Percentiles rank a stretch among this genome's conserved stretches.
phyloP scores from a whole-genome alignment of 345 rosid species.

The Brassica cretica region DNA sequence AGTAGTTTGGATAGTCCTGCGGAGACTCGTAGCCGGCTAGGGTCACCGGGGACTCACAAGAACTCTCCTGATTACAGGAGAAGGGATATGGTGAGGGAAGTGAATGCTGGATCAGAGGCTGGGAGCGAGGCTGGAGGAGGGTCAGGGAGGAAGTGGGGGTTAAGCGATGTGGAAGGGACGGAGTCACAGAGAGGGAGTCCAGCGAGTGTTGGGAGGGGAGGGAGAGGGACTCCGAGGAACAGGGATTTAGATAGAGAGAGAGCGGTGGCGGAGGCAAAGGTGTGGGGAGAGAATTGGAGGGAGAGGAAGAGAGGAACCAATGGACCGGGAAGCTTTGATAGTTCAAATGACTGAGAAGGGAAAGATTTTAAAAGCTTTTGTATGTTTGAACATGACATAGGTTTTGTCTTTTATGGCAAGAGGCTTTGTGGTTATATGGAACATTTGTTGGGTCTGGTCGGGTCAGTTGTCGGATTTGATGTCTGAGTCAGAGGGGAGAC shows the following conservation, averaged over 20 bases:
- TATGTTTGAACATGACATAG: constrained; percentile 3
- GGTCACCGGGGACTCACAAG: constrained; percentile 72
- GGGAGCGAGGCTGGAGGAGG: constrained; percentile 69
- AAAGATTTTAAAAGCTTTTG: constrained; percentile 31
- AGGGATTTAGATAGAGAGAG: constrained; percentile 91
- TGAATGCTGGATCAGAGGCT: constrained; percentile 53
- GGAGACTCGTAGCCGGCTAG: constrained; percentile 54
- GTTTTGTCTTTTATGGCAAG: constrained; percentile 19
- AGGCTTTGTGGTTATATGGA: constrained; percentile 20
- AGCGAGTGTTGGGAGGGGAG: constrained; percentile 53
- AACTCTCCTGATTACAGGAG: constrained; percentile 88
- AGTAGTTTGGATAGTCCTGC: constrained; percentile 63
- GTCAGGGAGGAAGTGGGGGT: constrained; percentile 85
- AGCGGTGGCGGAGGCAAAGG: constrained; percentile 96
- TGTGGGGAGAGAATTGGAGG: constrained; percentile 99
- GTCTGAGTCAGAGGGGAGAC: constrained; percentile 34
- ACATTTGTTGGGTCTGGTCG: constrained; percentile 27
- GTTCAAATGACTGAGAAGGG: constrained; percentile 58
- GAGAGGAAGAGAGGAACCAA: constrained; percentile 76
- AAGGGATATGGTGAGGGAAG: constrained; percentile 60
- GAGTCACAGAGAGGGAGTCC: constrained; percentile 83
- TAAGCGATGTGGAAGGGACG: constrained; percentile 57
- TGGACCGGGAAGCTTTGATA: constrained; percentile 64
- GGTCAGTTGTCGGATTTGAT: constrained; percentile 33
- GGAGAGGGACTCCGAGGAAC: constrained; percentile 76